Conservation (phyloP, 495 filamentous ascomycete species). For the Physcia stellaris region DNA sequence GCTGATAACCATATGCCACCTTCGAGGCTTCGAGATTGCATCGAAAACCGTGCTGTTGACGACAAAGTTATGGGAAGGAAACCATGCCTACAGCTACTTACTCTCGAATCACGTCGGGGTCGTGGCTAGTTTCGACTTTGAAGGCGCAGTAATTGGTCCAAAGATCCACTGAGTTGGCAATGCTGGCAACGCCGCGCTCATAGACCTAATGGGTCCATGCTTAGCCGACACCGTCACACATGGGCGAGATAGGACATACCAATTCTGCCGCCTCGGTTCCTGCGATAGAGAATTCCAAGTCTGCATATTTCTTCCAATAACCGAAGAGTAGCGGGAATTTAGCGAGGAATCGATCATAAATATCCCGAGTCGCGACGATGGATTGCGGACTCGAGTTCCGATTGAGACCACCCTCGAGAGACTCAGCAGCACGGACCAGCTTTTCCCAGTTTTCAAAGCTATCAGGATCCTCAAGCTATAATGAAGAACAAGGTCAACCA, state of each 20-base stretch:
- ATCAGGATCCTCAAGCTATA: conserved; percentile 60
- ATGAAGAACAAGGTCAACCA: neutral
- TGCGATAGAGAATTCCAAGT: conserved; percentile 90
- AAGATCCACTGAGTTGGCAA: conserved; percentile 83
- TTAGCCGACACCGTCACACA: neutral
- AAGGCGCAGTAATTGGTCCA: conserved; percentile 97
- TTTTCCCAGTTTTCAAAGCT: conserved; percentile 94
- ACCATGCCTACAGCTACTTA: conserved; percentile 65
- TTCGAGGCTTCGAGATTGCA: conserved; percentile 24
- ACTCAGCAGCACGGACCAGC: conserved; percentile 68
- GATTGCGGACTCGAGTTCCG: conserved; percentile 93
- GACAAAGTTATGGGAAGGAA: conserved; percentile 56
- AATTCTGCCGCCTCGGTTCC: conserved; percentile 97
- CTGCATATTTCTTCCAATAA: conserved; percentile 99
- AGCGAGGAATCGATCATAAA: conserved; percentile 84
- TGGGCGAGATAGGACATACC: conserved; percentile 36
- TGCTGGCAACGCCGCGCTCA: conserved; percentile 86
- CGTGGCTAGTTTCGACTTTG: conserved; percentile 95
- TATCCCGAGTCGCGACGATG: conserved; percentile 67
- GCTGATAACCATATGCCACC: conserved; percentile 20
- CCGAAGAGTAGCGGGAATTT: conserved; percentile 95
- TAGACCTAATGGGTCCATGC: conserved; percentile 52
- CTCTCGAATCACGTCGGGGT: conserved; percentile 93
- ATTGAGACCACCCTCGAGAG: conserved; percentile 83
- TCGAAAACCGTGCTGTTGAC: conserved; percentile 21